Percentiles rank a stretch among this genome's conserved stretches.
Evolutionary conservation across 306 rosid species (phyloP).

Genomic region (Trifolium repens): DNA sequence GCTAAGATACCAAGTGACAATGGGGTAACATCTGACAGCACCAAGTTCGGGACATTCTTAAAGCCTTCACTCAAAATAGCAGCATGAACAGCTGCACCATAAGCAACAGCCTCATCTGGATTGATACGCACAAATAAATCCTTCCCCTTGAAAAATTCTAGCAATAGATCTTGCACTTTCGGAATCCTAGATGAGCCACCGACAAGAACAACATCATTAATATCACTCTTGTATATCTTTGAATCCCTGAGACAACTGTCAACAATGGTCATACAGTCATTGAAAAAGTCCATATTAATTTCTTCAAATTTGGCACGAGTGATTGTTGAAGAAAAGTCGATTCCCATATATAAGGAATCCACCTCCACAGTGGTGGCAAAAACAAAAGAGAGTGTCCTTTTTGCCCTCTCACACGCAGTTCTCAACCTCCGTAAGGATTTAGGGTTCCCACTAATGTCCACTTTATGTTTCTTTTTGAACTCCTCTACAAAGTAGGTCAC

Average conservation of each 20-base stretch:
- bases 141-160: too few species aligned
- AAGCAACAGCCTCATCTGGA: constrained; percentile 44
- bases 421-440: background rate
- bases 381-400: background rate
- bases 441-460: background rate
- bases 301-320: background rate
- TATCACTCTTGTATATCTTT: background rate
- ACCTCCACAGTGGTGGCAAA: background rate
- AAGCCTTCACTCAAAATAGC: constrained; percentile 56
- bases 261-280: background rate
- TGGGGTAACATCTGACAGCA: constrained; percentile 56
- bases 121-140: too few species aligned
- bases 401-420: background rate
- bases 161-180: too few species aligned
- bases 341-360: background rate
- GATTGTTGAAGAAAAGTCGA: background rate
- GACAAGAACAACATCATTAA: background rate
- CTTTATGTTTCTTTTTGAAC: background rate
- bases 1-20: constrained; percentile 29
- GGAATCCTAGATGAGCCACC: background rate
- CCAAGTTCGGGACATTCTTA: constrained; percentile 46
- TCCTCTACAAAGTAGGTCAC: background rate
- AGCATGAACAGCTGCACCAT: constrained; percentile 65
- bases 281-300: background rate
- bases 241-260: background rate